phyloP scores from a whole-genome alignment of 1,284 basidiomycete genomes.

The Phylloporus sp. region DNA sequence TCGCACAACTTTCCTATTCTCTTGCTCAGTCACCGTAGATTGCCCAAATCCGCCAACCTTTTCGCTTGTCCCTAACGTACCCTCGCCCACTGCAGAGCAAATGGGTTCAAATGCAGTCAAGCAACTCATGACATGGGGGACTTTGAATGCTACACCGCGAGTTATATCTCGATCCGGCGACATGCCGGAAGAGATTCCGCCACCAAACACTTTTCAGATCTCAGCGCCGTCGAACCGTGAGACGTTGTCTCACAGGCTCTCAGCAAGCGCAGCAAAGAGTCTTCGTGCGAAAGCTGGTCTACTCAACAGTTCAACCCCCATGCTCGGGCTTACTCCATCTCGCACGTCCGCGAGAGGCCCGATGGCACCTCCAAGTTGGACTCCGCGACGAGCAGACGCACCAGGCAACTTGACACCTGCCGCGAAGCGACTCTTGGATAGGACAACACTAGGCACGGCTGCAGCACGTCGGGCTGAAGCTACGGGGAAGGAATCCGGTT shows the following conservation, averaged over 20 bases:
- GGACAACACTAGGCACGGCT: conserved; percentile 65
- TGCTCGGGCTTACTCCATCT: conserved; percentile 33
- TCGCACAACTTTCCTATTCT: neutral
- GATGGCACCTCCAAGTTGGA: conserved; percentile 77
- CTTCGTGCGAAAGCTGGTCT: conserved; percentile 71
- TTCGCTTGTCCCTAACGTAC: conserved; percentile 81
- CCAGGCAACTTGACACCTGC: conserved; percentile 82
- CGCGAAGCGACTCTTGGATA: conserved; percentile 72
- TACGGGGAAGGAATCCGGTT: conserved; percentile 64
- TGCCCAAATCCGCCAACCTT: conserved; percentile 64
- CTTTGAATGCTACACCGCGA: conserved; percentile 84
- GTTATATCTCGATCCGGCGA: conserved; percentile 74
- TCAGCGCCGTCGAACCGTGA: conserved; percentile 75
- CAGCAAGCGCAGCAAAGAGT: conserved; percentile 70
- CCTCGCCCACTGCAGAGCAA: conserved; percentile 82
- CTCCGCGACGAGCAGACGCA: conserved; percentile 64
- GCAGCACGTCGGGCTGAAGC: conserved; percentile 68
- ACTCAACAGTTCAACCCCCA: conserved; percentile 47
- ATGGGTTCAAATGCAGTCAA: conserved; percentile 78
- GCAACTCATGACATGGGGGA: conserved; percentile 94
- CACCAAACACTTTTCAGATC: conserved; percentile 72
- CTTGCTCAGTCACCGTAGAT: conserved; percentile 44
- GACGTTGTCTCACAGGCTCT: conserved; percentile 76
- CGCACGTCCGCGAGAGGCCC: conserved; percentile 41
- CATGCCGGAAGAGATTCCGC: conserved; percentile 46